Conservation (phyloP, 1,284 basidiomycete species). For the Takashimella tepidaria region DNA sequence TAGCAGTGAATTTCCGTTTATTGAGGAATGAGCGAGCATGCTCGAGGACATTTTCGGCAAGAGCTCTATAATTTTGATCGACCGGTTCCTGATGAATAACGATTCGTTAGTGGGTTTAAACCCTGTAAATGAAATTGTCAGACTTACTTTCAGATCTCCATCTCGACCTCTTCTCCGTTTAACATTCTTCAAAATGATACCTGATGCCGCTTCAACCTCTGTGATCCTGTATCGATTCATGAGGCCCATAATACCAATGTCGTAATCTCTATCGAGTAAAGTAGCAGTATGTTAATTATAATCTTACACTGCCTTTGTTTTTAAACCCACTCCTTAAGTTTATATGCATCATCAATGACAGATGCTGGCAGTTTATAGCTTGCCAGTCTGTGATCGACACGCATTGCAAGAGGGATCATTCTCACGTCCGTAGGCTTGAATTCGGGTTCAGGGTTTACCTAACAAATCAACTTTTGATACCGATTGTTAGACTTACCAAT, state of each 20-base stretch:
- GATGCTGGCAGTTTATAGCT: conserved; percentile 13
- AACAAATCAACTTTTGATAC: neutral
- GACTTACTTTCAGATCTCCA: conserved; percentile 18
- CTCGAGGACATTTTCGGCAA: conserved; percentile 5
- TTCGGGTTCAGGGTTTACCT: conserved; percentile 12
- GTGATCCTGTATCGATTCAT: conserved; percentile 20
- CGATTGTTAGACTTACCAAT: conserved; percentile 9
- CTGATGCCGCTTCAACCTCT: conserved; percentile 24
- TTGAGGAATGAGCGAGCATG: conserved; percentile 6
- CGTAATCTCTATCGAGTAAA: conserved; percentile 10
- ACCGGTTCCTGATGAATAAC: conserved; percentile 18
- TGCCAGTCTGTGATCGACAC: conserved; percentile 12
- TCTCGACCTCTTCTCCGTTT: conserved; percentile 13
- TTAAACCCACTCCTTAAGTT: conserved; percentile 15
- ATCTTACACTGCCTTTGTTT: neutral
- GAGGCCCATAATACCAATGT: conserved; percentile 8
- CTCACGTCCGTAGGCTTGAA: conserved; percentile 6
- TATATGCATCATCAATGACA: conserved; percentile 18
- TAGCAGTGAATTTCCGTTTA: conserved; percentile 5
- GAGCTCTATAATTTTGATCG: conserved; percentile 12
- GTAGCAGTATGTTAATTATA: neutral
- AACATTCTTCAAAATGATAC: conserved; percentile 18
- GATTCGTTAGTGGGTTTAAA: neutral
- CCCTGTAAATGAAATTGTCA: neutral
- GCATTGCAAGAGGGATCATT: neutral